phyloP scores from a whole-genome alignment of 306 rosid genomes.

The Elaeagnus macrophylla region DNA sequence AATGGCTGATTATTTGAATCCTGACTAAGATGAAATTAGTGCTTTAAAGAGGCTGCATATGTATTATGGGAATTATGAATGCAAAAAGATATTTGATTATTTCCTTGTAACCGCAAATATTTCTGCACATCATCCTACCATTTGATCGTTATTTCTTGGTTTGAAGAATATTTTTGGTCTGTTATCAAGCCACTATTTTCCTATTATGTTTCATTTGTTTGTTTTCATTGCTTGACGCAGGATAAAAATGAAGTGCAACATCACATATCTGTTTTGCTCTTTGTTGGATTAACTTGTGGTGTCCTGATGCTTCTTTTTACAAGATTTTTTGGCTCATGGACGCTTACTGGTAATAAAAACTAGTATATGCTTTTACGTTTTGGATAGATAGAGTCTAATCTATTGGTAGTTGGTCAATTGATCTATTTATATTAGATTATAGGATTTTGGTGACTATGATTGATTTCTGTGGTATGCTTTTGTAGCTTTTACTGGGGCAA shows the following conservation, averaged over 20 bases:
- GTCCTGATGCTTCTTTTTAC: constrained; percentile 65
- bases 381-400: not conserved
- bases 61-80: too few relatives aligned
- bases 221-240: constrained; percentile 30
- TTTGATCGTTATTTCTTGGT: too few relatives aligned
- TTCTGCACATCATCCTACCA: too few relatives aligned
- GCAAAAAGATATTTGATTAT: too few relatives aligned
- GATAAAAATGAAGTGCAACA: constrained; percentile 78
- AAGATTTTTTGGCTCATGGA: constrained; percentile 54
- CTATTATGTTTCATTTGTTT: constrained; percentile 8
- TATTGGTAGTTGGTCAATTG: not conserved
- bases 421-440: constrained; percentile 10
- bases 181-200: too few relatives aligned
- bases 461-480: constrained; percentile 18
- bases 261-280: constrained; percentile 63
- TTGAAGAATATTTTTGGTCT: too few relatives aligned
- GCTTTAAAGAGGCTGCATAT: too few relatives aligned
- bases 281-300: constrained; percentile 77
- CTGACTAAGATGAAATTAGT: too few relatives aligned
- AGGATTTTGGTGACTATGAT: constrained; percentile 20
- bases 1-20: too few relatives aligned
- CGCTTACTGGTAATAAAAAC: constrained; percentile 56
- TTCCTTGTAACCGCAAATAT: too few relatives aligned
- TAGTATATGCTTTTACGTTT: not conserved
- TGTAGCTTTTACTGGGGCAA: constrained; percentile 76